Conservation (phyloP, 108 stramenopile genomes). For the Conticribra guillardii region DNA sequence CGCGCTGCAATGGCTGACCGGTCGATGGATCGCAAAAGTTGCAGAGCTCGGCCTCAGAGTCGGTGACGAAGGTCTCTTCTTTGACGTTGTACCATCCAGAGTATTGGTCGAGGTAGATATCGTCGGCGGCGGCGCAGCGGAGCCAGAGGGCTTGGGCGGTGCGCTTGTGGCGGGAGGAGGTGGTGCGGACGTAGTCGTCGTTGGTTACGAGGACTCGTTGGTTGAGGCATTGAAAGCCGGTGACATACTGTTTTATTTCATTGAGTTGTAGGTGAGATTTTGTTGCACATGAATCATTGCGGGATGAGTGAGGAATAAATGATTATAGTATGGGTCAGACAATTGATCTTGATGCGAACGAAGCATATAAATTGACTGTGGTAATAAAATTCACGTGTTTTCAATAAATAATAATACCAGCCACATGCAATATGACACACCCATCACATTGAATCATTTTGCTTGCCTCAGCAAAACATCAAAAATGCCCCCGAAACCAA, state of each 20-base stretch:
- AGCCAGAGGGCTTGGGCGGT: slow-evolving; percentile 91
- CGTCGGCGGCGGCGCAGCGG: slow-evolving; percentile 77
- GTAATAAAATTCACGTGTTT: no score
- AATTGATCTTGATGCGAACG: no score
- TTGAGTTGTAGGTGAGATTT: no score
- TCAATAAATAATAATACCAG: no score
- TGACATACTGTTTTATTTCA: slow-evolving; percentile 62
- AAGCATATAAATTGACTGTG: no score
- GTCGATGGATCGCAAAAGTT: slow-evolving; percentile 89
- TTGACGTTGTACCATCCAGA: slow-evolving; percentile 98
- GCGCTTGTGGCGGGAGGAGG: slow-evolving; percentile 88
- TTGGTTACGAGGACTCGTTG: slow-evolving; percentile 90
- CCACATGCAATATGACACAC: no score
- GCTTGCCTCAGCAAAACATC: no score
- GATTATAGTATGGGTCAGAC: no score
- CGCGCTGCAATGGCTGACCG: slow-evolving; percentile 92
- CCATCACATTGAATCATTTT: no score
- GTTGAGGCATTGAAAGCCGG: slow-evolving; percentile 92
- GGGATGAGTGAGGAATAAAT: no score
- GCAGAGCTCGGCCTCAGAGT: slow-evolving; percentile 87
- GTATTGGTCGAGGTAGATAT: slow-evolving; percentile 93
- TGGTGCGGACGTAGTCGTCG: slow-evolving; percentile 97
- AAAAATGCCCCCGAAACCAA: no score
- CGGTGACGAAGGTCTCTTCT: slow-evolving; percentile 97
- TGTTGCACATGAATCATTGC: no score